Conservation (phyloP, 2,329 filamentous ascomycete species). For the Zymoseptoria tritici region DNA sequence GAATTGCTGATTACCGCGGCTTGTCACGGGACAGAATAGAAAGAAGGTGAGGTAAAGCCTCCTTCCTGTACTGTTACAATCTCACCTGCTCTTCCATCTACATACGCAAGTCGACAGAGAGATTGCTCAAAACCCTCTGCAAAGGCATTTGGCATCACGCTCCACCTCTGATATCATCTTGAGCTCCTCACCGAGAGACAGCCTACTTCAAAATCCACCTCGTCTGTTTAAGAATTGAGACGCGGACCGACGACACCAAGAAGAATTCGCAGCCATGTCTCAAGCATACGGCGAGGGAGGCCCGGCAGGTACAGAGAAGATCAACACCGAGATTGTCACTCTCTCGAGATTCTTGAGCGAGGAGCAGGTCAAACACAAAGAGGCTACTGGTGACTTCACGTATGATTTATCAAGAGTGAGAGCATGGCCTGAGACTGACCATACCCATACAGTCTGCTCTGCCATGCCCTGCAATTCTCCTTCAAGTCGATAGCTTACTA, state of each 20-base stretch:
- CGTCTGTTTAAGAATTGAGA: not conserved
- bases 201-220: not conserved
- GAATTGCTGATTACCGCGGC: not conserved
- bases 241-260: not conserved
- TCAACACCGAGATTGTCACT: conserved; percentile 95
- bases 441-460: conserved; percentile 61
- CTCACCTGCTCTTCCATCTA: not conserved
- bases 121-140: not conserved
- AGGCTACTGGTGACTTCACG: conserved; percentile 98
- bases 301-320: conserved; percentile 53
- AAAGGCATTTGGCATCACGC: conserved; percentile 1
- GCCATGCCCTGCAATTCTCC: conserved; percentile 96
- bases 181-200: conserved; percentile 8
- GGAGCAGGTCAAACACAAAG: conserved; percentile 85
- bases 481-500: conserved; percentile 99
- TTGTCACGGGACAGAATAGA: conserved; percentile 1
- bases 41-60: conserved; percentile 8
- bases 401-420: conserved; percentile 42
- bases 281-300: conserved; percentile 9
- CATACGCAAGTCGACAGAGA: not conserved
- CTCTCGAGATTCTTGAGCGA: conserved; percentile 93
- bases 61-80: conserved; percentile 4
- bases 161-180: conserved; percentile 25
- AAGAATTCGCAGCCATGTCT: not conserved
- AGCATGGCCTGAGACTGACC: conserved; percentile 12